These are phyloP conservation scores for Leonotis leonurus DNA, from an alignment of 257 asterid genomes.

Conservation along the genomic window DNA sequence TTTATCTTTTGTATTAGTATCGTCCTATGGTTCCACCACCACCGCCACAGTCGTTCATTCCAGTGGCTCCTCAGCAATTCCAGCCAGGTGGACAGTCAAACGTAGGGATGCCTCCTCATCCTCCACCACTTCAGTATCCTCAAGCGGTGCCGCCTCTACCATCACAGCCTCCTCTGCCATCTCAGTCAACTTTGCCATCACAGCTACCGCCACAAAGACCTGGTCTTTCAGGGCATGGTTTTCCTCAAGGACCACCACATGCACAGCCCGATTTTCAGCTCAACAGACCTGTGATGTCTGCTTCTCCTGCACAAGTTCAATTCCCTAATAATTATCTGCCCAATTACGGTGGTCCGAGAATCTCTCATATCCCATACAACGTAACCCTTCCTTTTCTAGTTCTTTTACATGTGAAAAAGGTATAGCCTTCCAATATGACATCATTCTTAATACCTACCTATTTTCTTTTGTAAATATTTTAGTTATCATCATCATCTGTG, in stretches of 20 bases:
- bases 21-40: conserved; percentile 62
- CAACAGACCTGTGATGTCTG: conserved; percentile 40
- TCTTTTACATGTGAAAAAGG: neutral
- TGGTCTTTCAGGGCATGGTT: conserved; percentile 36
- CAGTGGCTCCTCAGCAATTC: conserved; percentile 60
- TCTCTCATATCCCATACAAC: conserved; percentile 49
- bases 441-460: neutral
- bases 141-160: conserved; percentile 43
- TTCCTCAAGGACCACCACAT: conserved; percentile 52
- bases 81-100: conserved; percentile 58
- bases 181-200: conserved; percentile 27
- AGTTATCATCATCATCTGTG: conserved; percentile 39
- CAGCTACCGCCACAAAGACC: conserved; percentile 47
- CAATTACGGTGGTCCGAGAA: conserved; percentile 48
- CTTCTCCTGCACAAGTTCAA: conserved; percentile 36
- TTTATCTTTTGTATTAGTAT: conserved; percentile 33
- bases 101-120: conserved; percentile 56
- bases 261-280: conserved; percentile 45
- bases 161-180: neutral
- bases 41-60: conserved; percentile 52
- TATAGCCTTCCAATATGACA: neutral
- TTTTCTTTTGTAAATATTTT: neutral
- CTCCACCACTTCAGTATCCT: conserved; percentile 52
- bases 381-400: conserved; percentile 24
- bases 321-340: conserved; percentile 54